Percentiles rank a stretch among this genome's conserved stretches.
These are phyloP conservation scores for Neurospora pannonica DNA, from an alignment of 495 filamentous ascomycete species.

Conservation along the genomic window DNA sequence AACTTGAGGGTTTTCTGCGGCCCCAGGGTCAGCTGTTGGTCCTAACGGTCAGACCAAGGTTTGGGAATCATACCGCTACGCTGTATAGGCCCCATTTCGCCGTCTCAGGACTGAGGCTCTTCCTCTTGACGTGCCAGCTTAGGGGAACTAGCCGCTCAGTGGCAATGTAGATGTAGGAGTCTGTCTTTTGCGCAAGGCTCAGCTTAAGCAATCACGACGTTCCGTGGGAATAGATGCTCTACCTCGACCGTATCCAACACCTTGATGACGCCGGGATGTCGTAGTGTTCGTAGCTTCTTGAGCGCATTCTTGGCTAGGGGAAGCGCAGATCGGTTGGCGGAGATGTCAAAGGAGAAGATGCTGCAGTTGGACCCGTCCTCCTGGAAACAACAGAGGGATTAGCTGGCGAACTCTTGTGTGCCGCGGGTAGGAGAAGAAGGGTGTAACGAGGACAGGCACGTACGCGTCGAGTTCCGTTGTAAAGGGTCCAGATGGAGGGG, in stretches of 20 bases:
- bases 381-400: conserved; percentile 32
- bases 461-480: conserved; percentile 88
- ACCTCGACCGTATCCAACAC: conserved; percentile 93
- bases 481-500: conserved; percentile 82
- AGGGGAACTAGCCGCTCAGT: conserved; percentile 83
- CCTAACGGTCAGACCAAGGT: neutral
- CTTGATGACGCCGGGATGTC: conserved; percentile 89
- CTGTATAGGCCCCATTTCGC: conserved; percentile 90
- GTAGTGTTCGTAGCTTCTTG: conserved; percentile 79
- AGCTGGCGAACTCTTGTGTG: neutral
- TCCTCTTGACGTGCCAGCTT: conserved; percentile 75
- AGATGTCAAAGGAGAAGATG: conserved; percentile 90
- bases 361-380: conserved; percentile 90
- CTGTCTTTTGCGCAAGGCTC: conserved; percentile 50
- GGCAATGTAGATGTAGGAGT: conserved; percentile 86
- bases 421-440: neutral
- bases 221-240: conserved; percentile 9
- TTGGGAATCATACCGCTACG: conserved; percentile 56
- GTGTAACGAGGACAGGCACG: conserved; percentile 10
- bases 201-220: conserved; percentile 2
- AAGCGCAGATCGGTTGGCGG: conserved; percentile 64
- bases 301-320: conserved; percentile 87
- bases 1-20: conserved; percentile 81
- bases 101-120: conserved; percentile 76
- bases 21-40: conserved; percentile 4